Evolutionary conservation across 352 stramenopile species (phyloP).

Genomic region (Pythium dissotocum): DNA sequence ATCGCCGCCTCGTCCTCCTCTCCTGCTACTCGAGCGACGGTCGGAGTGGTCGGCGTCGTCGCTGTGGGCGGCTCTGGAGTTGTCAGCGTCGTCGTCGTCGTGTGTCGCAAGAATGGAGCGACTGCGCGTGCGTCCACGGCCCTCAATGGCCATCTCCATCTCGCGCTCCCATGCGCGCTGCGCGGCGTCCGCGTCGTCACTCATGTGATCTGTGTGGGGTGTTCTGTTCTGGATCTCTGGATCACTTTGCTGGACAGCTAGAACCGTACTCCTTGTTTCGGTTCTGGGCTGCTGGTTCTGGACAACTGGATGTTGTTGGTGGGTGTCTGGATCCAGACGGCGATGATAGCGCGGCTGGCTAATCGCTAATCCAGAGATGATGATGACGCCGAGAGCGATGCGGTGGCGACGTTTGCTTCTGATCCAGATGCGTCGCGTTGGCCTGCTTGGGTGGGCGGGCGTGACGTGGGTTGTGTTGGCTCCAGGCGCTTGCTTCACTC

Average conservation of each 20-base stretch:
- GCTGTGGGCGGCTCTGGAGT: slow-evolving; percentile 1
- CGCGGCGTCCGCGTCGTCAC: slow-evolving; percentile 47
- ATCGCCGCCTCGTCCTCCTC: slow-evolving; percentile 18
- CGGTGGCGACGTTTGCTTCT: not conserved
- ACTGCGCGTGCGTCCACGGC: slow-evolving; percentile 71
- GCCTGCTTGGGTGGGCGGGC: slow-evolving; percentile 6
- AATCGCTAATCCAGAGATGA: not conserved
- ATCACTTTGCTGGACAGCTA: not conserved
- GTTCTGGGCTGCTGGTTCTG: not conserved
- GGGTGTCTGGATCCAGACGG: not conserved
- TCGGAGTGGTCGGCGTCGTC: not conserved
- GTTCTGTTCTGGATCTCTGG: not conserved
- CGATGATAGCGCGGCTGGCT: not conserved
- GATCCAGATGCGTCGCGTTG: not conserved
- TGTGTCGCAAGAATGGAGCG: slow-evolving; percentile 70
- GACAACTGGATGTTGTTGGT: slow-evolving; percentile 1
- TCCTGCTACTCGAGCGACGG: slow-evolving; percentile 6
- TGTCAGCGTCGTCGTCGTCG: slow-evolving; percentile 29
- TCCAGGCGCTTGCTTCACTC: slow-evolving; percentile 3
- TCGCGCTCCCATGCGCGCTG: slow-evolving; percentile 73
- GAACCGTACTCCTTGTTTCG: slow-evolving; percentile 1
- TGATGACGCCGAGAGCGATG: not conserved
- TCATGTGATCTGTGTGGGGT: slow-evolving; percentile 14
- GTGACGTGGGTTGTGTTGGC: slow-evolving; percentile 7
- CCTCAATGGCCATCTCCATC: slow-evolving; percentile 79